Conservation (phyloP, 2,329 filamentous ascomycete species). For the Blumeria graminis region DNA sequence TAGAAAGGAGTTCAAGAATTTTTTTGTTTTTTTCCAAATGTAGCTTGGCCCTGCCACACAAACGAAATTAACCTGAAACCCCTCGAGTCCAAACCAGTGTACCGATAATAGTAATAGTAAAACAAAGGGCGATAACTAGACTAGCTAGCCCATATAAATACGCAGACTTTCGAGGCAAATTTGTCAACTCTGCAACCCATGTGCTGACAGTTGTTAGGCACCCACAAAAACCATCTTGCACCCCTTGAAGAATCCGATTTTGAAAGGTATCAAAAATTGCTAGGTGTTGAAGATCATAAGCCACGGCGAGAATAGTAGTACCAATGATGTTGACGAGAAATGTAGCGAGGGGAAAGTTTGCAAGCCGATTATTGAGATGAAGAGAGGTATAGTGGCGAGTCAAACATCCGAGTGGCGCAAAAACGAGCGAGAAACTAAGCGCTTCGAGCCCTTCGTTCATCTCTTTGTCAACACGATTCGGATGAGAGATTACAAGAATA, state of each 20-base stretch:
- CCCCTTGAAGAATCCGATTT: constrained; percentile 42
- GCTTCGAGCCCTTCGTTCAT: constrained; percentile 48
- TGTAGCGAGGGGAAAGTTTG: constrained; percentile 62
- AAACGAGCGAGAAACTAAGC: constrained; percentile 53
- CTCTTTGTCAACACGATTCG: constrained; percentile 22
- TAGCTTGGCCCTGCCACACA: too few relatives aligned
- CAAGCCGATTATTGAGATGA: constrained; percentile 39
- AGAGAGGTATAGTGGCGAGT: constrained; percentile 49
- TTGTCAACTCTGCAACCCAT: constrained; percentile 36
- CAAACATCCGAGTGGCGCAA: constrained; percentile 61
- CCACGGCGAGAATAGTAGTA: constrained; percentile 48
- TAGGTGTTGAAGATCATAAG: constrained; percentile 54
- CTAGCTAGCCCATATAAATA: constrained; percentile 46
- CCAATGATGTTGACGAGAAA: constrained; percentile 63
- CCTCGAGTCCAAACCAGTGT: constrained; percentile 45
- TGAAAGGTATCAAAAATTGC: constrained; percentile 28
- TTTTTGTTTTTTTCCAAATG: too few relatives aligned
- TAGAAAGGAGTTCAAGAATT: too few relatives aligned
- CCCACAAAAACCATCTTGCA: constrained; percentile 45
- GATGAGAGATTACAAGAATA: constrained; percentile 47
- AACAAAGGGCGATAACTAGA: constrained; percentile 29
- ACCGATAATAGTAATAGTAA: constrained; percentile 50
- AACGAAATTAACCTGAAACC: constrained; percentile 16
- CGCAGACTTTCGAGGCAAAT: constrained; percentile 27
- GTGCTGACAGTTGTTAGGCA: constrained; percentile 42